Percentiles rank a stretch among this genome's conserved stretches.
Conservation (phyloP, 768 basidiomycete genomes). For the Mycena rebaudengoi region DNA sequence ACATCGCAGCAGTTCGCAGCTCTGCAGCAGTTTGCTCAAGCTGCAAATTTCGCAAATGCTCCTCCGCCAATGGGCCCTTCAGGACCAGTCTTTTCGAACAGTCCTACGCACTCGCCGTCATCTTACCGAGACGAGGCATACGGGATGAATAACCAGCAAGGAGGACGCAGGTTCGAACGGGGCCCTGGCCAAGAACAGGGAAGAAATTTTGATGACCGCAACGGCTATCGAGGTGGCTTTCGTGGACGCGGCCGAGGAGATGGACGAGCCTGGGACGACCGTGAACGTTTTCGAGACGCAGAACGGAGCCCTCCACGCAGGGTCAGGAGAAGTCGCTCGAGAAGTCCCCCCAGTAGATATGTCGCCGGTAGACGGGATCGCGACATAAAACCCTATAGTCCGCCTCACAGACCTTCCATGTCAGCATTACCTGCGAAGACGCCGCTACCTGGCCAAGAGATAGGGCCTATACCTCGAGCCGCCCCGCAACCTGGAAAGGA, state of each 20-base stretch:
- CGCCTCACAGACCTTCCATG: conserved; percentile 57
- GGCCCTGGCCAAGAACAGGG: conserved; percentile 60
- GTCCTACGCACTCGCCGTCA: conserved; percentile 43
- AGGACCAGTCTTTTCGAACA: conserved; percentile 43
- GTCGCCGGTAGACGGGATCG: conserved; percentile 50
- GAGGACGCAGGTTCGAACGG: conserved; percentile 49
- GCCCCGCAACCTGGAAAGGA: conserved; percentile 63
- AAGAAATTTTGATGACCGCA: conserved; percentile 60
- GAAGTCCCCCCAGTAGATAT: conserved; percentile 74
- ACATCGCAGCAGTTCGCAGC: conserved; percentile 71
- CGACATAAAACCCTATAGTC: conserved; percentile 66
- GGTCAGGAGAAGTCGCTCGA: conserved; percentile 71
- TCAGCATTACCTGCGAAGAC: conserved; percentile 32
- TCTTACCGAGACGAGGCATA: conserved; percentile 55
- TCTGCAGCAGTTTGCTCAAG: conserved; percentile 79
- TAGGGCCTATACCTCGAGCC: conserved; percentile 33
- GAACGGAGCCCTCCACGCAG: conserved; percentile 52
- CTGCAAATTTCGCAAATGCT: conserved; percentile 53
- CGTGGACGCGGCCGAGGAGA: conserved; percentile 69
- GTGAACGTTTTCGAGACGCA: conserved; percentile 59
- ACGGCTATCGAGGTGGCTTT: conserved; percentile 60
- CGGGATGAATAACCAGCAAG: conserved; percentile 32
- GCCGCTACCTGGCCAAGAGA: no score
- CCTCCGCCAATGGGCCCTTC: conserved; percentile 38
- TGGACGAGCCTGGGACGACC: conserved; percentile 64